Base-by-base conservation (phyloP, 139 green algal genomes). In the Picochlorum sp. region DNA sequence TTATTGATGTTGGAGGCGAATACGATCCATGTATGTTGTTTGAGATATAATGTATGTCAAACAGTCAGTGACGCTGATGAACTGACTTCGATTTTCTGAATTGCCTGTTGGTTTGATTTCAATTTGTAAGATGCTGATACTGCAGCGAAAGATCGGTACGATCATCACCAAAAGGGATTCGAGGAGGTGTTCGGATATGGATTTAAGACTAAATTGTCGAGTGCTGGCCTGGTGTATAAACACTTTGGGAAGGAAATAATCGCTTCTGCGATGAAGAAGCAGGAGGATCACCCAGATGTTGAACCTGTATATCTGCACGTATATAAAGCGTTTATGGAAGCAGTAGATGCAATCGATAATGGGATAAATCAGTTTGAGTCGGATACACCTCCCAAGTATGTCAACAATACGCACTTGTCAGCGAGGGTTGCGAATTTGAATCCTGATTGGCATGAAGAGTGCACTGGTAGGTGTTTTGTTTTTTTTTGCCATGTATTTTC, bases 301-400 rank as follows among this genome's bases (percentile, higher is more conserved):
- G 50, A 91, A 16, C 77, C 74, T 1, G 73, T 98, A 10, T 98
- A 85, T 60, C 65, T 88, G 20, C 68, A 81, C 32, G 72, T 96
- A n/a, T 98, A 98, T 81, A 86, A 91, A 51, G 75, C 65, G 50
- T 98, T 99, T 55, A 80, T 98, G 28, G 88, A 98, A 75, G 83
- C 82, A 0, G 65, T 99, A 2, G 93, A 99, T 60, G 93, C 81
- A 2, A 80, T 94, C 22, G 93, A 99, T 78, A 99, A 99, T 66
- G 91, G 92, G 20, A 50, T 94, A 12, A 82, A 86, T 41, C 80
- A 85, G 64, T 94, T 72, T 51, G 80, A 91, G 16, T 61, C 39
- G 5, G 64, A 74, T 4, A 40, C 60, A 13, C 69, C 70, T 2
- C 72, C 80, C 24, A 77, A 70, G 51, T 99, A 99, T 67, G 18